Evolutionary conservation across 768 basidiomycete species (phyloP).

Genomic region (Psilocybe azurescens): DNA sequence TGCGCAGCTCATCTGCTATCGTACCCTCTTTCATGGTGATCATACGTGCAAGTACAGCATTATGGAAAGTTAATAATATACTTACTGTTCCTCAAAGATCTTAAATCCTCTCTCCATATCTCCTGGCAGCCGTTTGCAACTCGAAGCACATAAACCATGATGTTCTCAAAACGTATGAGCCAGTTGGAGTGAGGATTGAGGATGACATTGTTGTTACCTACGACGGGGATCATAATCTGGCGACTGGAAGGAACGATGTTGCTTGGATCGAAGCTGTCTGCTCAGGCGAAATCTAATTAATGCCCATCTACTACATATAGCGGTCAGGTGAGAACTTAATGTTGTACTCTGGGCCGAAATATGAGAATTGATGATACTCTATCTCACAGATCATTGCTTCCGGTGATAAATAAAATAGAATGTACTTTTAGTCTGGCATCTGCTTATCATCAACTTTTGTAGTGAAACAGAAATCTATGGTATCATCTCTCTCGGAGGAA

Average conservation of each 20-base stretch:
- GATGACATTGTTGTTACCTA: constrained; percentile 85
- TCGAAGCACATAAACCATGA: constrained; percentile 73
- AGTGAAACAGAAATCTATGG: too few species aligned
- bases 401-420: neutral
- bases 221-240: constrained; percentile 82
- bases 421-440: too few species aligned
- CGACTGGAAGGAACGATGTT: constrained; percentile 82
- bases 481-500: too few species aligned
- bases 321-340: neutral
- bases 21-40: constrained; percentile 87
- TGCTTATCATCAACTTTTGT: too few species aligned
- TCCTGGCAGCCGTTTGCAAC: constrained; percentile 67
- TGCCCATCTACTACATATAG: neutral
- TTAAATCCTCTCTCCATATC: constrained; percentile 88
- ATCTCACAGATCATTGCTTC: neutral
- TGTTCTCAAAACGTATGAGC: constrained; percentile 72
- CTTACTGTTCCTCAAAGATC: constrained; percentile 51
- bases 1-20: constrained; percentile 85
- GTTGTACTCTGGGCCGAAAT: neutral
- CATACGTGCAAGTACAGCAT: constrained; percentile 37
- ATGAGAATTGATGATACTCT: neutral
- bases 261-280: constrained; percentile 85
- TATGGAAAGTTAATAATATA: neutral
- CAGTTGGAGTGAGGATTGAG: constrained; percentile 91
- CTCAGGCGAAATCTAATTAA: constrained; percentile 56